Base-by-base conservation (phyloP, 2,329 filamentous ascomycete genomes). In the Arachnomyces sp. region DNA sequence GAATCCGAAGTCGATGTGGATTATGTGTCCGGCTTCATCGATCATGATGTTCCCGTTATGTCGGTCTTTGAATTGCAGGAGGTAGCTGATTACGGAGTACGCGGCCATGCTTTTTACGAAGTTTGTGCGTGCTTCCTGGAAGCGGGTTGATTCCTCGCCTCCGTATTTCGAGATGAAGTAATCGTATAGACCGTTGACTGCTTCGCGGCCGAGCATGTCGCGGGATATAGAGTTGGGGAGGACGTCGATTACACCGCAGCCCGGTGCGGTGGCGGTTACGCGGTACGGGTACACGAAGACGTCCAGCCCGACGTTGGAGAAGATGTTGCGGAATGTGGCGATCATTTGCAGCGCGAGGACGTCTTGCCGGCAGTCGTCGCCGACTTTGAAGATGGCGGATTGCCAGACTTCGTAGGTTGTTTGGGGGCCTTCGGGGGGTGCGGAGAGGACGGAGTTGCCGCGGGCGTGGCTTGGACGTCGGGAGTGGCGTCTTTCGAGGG, bases 21-120 rank as follows among this genome's bases (percentile, higher is more conserved):
- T 77, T 55, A 98, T 94, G 65, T 98, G 92, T 3, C 93, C 92
- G 0, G 84, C 85, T 56, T 95, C 90, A 61, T 98, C 90, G 48
- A 98, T 81, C 93, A 98, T 98, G 70, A 98, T 98, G 70, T 98
- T 98, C 46, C 92, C 92, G 62, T 98, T 98, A 68, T 98, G 92
- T 2, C 92, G 82, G 60, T 99, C 92, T 65, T 99, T 99, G 80
- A 99, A 96, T 57, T 98, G 93, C 29, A 98, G 71, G 11, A 98
- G 72, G 67, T 94, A 98, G 0, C 87, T 93, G 49, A 98, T 96
- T 55, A 98, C 82, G 13, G 85, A 93, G 70, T 98, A 98, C 9
- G 92, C 93, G 0, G 93, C 92, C 92, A 98, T 96, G 58, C 84
- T 92, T 70, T 98, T 98, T 65, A 98, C 89, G 59, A 99, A 98